Evolutionary conservation across 2,329 filamentous ascomycete genomes (phyloP), one percentile per base, ranked within the genome.

Genomic region (Pyrenophora tritici-repentis): DNA sequence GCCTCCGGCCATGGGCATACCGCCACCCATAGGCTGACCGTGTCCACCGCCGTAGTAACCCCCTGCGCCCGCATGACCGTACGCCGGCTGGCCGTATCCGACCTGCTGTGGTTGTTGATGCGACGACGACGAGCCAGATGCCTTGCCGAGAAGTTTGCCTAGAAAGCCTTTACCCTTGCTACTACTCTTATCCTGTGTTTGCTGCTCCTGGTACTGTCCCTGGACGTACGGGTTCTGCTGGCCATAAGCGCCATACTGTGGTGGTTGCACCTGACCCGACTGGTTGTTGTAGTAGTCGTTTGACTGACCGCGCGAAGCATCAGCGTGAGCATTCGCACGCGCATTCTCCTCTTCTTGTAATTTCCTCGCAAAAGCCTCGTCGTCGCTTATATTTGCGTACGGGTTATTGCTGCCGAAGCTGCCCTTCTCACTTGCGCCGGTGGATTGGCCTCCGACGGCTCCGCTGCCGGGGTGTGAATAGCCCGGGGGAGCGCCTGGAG

Each of bases 281-380:
- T 60, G 55, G 10, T 24, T 22, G 20, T 61, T 59, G 67, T 84
- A 84, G 61, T 80, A 84, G 35, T 72, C 68, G 41, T 78, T 71
- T n/a, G 77, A 66, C 2, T 76, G 73, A 22, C 79, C 79, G 71
- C 14, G 79, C 72, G 56, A 75, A 18, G 63, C 66, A 12, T 52
- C 64, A 3, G 59, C 55, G 58, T 62, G 68, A 13, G 80, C 53
- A 17, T 56, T 51, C 17, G 59, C 81, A 37, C 84, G 83, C 5
- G 85, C 84, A 58, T 96, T 82, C 73, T 96, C 91, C 73, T 96
- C 89, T 37, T 88, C 88, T 72, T 96, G 92, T 35, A 96, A 78
- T 67, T 86, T 83, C 34, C 89, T 82, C 6, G 92, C 91, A 8
- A 92, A 78, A 20, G 81, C 81, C 52, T 88, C 90, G 68, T 95